phyloP scores from a whole-genome alignment of 306 rosid species.

The Casuarina cunninghamiana region DNA sequence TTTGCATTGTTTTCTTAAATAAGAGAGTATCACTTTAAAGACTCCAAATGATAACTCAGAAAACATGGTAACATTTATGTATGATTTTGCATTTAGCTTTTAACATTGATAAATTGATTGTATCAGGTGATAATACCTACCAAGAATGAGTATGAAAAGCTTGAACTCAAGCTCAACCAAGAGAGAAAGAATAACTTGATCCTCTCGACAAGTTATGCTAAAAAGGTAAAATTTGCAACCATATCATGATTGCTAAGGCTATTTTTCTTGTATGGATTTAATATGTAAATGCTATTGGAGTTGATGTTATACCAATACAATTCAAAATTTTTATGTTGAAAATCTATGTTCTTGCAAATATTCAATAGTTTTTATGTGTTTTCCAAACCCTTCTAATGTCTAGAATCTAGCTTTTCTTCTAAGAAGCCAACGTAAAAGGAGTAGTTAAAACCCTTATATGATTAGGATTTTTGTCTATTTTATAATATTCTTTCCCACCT shows the following conservation, averaged over 20 bases:
- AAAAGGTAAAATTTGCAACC: slow-evolving; percentile 38
- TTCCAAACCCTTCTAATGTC: no score
- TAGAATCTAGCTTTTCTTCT: no score
- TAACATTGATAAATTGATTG: neutral
- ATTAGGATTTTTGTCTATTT: no score
- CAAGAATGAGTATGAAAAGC: slow-evolving; percentile 44
- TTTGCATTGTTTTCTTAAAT: no score
- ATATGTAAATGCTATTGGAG: neutral
- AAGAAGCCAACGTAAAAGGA: no score
- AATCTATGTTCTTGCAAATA: no score
- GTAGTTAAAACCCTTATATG: no score
- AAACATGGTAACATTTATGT: no score
- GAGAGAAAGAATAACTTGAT: slow-evolving; percentile 35
- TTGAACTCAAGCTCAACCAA: slow-evolving; percentile 33
- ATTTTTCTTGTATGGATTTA: neutral
- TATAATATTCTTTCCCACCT: no score
- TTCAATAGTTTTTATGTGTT: neutral
- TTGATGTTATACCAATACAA: neutral
- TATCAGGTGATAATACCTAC: slow-evolving; percentile 44
- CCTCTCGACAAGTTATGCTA: slow-evolving; percentile 32
- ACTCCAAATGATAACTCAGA: no score
- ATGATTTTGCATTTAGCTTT: neutral
- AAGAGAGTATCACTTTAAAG: no score
- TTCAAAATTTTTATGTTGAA: no score
- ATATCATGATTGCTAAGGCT: neutral